Evolutionary conservation across 208 protist species (phyloP).

Genomic region (Crithidia fasciculata): DNA sequence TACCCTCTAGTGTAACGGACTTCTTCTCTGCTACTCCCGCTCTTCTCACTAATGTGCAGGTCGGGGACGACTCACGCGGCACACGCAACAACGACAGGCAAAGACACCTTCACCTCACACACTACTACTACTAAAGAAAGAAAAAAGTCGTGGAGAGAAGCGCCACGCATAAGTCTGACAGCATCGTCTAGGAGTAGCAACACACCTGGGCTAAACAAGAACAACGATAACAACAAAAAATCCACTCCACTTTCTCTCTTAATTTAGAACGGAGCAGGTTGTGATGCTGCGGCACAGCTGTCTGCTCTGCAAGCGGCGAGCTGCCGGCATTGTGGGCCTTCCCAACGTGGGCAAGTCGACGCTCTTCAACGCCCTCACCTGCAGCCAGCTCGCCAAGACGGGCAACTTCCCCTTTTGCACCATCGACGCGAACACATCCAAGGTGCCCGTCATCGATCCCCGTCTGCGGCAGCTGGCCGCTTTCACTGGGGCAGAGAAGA

Average conservation of each 20-base stretch:
- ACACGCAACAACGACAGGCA: no score
- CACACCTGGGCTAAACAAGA: not conserved
- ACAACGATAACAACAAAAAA: not conserved
- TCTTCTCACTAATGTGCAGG: no score
- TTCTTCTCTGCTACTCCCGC: no score
- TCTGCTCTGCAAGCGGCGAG: conserved; percentile 41
- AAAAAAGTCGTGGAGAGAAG: no score
- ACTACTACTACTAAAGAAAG: no score
- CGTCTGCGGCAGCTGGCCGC: conserved; percentile 73
- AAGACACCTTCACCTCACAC: no score
- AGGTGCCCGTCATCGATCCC: conserved; percentile 75
- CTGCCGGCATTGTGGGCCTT: conserved; percentile 89
- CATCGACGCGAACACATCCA: conserved; percentile 90
- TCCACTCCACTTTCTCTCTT: not conserved
- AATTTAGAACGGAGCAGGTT: not conserved
- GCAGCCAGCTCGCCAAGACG: conserved; percentile 87
- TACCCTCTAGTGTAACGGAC: no score
- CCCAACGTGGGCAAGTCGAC: conserved; percentile 94
- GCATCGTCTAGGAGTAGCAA: no score
- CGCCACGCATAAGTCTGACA: no score
- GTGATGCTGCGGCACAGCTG: conserved; percentile 25
- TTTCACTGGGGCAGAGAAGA: conserved; percentile 65
- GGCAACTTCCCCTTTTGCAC: conserved; percentile 95
- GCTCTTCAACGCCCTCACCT: conserved; percentile 94
- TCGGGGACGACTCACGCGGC: no score